These are phyloP conservation scores for Fagopyrum esculentum DNA, from an alignment of 148 eudicot species.

Conservation along the genomic window DNA sequence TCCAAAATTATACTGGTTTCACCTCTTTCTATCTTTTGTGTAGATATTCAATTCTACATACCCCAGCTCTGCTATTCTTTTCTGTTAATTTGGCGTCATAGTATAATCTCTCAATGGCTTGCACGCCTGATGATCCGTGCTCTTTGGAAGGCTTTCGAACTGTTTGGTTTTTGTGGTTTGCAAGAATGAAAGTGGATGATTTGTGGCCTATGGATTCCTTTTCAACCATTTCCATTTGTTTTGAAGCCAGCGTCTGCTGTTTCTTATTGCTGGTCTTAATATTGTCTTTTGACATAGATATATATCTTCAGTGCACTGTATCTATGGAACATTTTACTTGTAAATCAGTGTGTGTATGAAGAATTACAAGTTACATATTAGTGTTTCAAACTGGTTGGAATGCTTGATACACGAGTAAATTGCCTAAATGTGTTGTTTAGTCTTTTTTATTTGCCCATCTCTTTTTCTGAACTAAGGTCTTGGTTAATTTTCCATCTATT, in stretches of 20 bases:
- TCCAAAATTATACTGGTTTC: slow-evolving; percentile 68
- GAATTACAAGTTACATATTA: not conserved
- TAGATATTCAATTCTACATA: not conserved
- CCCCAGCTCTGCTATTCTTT: not conserved
- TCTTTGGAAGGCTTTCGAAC: not conserved
- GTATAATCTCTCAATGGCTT: not conserved
- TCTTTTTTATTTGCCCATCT: not conserved
- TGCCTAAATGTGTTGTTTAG: not conserved
- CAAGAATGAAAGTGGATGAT: not conserved
- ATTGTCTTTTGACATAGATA: not conserved
- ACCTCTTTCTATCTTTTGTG: not conserved
- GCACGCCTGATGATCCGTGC: not conserved
- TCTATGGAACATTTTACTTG: not conserved
- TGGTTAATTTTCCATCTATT: not conserved
- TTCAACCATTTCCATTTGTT: not conserved
- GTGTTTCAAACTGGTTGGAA: not conserved
- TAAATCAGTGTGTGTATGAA: not conserved
- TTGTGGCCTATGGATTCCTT: not conserved
- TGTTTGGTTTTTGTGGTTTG: not conserved
- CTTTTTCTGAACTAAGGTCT: not conserved
- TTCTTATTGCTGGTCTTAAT: not conserved
- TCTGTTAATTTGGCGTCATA: not conserved
- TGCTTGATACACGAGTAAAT: not conserved
- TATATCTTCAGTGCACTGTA: not conserved
- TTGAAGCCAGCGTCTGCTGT: not conserved